Base-by-base conservation (phyloP, 768 basidiomycete species). In the Neoboletus subvelutipes region DNA sequence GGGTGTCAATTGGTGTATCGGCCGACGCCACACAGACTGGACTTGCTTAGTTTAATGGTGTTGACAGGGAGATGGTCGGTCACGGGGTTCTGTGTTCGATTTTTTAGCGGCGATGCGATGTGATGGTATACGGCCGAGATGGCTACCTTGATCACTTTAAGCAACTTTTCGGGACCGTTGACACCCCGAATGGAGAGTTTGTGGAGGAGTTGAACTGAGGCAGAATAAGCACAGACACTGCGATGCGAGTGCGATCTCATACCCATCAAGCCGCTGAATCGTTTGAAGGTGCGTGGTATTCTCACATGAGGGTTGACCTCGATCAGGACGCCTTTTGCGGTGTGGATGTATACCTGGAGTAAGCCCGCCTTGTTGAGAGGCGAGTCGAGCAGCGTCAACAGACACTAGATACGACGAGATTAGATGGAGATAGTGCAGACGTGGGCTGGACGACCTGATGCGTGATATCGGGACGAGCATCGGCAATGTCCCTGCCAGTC, bases 201-300 rank as follows among this genome's bases (percentile, higher is more conserved):
- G 75, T 99, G 96, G 11, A 99, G 83, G 9, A 99, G 82, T 87
- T 98, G 97, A 13, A 98, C 96, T 97, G 66, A 10, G 39, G 55
- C 33, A 8, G 28, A 43, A 51, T 63, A 26, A 60, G 63, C 41
- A 17, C 37, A n/a, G 46, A 12, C 1, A 13, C 4, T 1, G 8
- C 9, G 33, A 22, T 7, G 3, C 18, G 10, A 8, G n/a, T 0
- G 42, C 22, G 36, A 15, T 10, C 67, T 59, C 80, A 60, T 67
- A 96, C 94, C 95, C 97, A 99, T 99, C 62, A 99, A 78, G 22
- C 97, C 97, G 56, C 92, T 94, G 75, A 99, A 99, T 11, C 97
- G 86, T 76, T 99, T 99, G 76, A 99, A 98, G 13, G 97, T 99
- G 60, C 97, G 83, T 12, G 97, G 97, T 66, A 99, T 99, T 54